Evolutionary conservation across 1,284 basidiomycete genomes (phyloP), one percentile per base, ranked within the genome.

Genomic region (Malassezia obtusa): DNA sequence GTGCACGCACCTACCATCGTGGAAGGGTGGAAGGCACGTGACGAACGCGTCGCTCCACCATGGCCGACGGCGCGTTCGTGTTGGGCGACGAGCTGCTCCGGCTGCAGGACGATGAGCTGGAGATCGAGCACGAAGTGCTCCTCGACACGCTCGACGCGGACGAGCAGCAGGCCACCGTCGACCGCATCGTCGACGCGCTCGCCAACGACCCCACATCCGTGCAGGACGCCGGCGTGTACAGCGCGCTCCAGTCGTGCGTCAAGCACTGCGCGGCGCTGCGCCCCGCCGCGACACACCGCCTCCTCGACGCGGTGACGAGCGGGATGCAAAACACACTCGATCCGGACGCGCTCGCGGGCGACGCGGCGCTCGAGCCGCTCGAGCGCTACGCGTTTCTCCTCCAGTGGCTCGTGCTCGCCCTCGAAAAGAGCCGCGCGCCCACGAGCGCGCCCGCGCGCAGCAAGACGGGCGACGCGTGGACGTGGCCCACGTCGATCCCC

Each of bases 331-430:
- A 25, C 5, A 56, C 63, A 1, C 55, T 69, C 40, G 65, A 70
- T n/a, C 61, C 61, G 21, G 12, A 45, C 14, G 64, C 63, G 4
- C 52, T 61, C 21, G 44, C 59, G 11, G 54, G 62, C 33, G 64
- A 68, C 19, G 59, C 61, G 22, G 64, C 65, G 41, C 45, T 59
- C 12, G 58, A 65, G 19, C 56, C 62, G 10, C 56, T 73, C 21
- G 66, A 72, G 55, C 61, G 59, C 33, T 70, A 60, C 40, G 70
- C 65, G 7, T 72, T 73, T 50, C 59, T 67, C 19, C 57, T 72
- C 2, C 67, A 72, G 37, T 73, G 67, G 68, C 56, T 71, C 33
- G 60, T 71, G 31, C 54, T 57, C 11, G 52, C 61, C 4, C 62
- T 68, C 15, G 71, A 73, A 35, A 64, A 65, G 48, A 54, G 59